These are phyloP conservation scores for Lentinula raphanica DNA, from an alignment of 768 basidiomycete species.

Conservation along the genomic window DNA sequence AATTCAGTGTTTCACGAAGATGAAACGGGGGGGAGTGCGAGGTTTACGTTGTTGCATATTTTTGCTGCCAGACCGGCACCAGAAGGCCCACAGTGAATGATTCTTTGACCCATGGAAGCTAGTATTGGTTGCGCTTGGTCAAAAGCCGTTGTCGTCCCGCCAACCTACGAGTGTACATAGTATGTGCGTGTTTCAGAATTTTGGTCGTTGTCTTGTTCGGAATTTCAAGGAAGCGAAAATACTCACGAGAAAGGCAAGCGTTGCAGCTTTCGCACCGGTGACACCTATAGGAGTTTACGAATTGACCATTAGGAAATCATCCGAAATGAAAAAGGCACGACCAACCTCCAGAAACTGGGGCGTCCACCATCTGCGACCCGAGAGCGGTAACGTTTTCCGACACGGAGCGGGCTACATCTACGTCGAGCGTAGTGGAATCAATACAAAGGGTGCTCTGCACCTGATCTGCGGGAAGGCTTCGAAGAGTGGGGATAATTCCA, in stretches of 20 bases:
- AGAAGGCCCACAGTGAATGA: slow-evolving; percentile 79
- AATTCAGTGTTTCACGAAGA: not conserved
- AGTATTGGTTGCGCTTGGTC: slow-evolving; percentile 54
- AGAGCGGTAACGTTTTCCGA: slow-evolving; percentile 44
- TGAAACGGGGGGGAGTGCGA: slow-evolving; percentile 13
- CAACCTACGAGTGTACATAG: slow-evolving; percentile 31
- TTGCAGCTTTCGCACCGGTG: slow-evolving; percentile 80
- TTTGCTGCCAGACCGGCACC: slow-evolving; percentile 84
- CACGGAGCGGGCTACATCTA: slow-evolving; percentile 64
- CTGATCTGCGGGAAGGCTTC: slow-evolving; percentile 35
- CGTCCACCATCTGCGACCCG: slow-evolving; percentile 81
- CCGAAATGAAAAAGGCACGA: slow-evolving; percentile 6
- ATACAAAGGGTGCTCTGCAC: slow-evolving; percentile 58
- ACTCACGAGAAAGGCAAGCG: slow-evolving; percentile 80
- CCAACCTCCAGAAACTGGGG: slow-evolving; percentile 88
- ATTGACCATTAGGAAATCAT: not conserved
- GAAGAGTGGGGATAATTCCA: slow-evolving; percentile 65
- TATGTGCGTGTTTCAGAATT: too few relatives aligned
- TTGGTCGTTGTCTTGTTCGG: not conserved
- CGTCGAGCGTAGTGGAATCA: slow-evolving; percentile 89
- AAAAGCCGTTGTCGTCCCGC: slow-evolving; percentile 62
- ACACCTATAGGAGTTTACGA: slow-evolving; percentile 46
- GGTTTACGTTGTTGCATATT: slow-evolving; percentile 78
- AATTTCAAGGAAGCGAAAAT: not conserved
- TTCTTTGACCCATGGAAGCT: slow-evolving; percentile 70